Conservation (phyloP, 805 yeast species). For the Kazachstania bromeliacearum region DNA sequence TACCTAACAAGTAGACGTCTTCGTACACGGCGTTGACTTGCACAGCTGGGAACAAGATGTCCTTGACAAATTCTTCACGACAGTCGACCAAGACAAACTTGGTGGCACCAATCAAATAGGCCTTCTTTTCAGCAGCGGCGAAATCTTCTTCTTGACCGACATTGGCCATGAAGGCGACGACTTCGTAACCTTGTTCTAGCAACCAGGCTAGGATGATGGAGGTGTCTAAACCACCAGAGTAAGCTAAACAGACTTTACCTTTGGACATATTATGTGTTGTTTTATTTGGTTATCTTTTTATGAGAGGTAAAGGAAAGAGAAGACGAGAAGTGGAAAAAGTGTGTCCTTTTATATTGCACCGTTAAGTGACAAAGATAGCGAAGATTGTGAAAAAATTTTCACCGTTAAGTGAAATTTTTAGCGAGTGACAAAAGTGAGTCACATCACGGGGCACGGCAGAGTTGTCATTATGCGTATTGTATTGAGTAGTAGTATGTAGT, state of each 20-base stretch:
- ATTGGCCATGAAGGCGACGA: slow-evolving; percentile 95
- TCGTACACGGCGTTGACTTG: slow-evolving; percentile 97
- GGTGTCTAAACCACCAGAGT: slow-evolving; percentile 98
- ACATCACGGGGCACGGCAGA: neutral
- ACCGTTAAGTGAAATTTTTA: slow-evolving; percentile 6
- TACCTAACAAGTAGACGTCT: slow-evolving; percentile 92
- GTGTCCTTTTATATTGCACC: slow-evolving; percentile 1
- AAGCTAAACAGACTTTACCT: slow-evolving; percentile 98
- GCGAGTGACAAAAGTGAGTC: slow-evolving; percentile 1
- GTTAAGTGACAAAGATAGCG: slow-evolving; percentile 16
- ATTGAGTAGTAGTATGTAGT: neutral
- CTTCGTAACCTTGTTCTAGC: slow-evolving; percentile 95
- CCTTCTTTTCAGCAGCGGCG: slow-evolving; percentile 93
- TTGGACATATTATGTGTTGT: slow-evolving; percentile 55
- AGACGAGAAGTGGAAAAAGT: slow-evolving; percentile 1
- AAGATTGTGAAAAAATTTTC: slow-evolving; percentile 1
- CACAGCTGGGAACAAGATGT: slow-evolving; percentile 88
- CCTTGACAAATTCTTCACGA: slow-evolving; percentile 88
- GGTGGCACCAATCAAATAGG: slow-evolving; percentile 93
- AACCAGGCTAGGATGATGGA: slow-evolving; percentile 97
- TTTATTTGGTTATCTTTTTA: neutral
- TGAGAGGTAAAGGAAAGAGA: neutral
- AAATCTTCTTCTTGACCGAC: slow-evolving; percentile 99
- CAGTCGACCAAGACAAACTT: slow-evolving; percentile 92
- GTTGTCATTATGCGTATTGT: neutral